phyloP scores from a whole-genome alignment of 441 rosid species.

The Corymbia citriodora region DNA sequence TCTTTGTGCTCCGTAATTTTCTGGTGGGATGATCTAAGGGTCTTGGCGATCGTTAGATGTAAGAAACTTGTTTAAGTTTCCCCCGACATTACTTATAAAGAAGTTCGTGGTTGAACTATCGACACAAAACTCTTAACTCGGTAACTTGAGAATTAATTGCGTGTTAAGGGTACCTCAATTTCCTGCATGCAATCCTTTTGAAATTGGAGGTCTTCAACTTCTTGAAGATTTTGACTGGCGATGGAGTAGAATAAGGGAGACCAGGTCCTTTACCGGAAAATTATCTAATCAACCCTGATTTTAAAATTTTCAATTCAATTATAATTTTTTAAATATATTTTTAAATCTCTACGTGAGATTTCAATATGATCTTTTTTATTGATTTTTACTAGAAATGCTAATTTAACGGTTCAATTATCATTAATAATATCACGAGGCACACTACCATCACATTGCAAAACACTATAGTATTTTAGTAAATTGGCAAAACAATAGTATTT shows the following conservation, averaged over 20 bases:
- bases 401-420: too few species aligned
- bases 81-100: not conserved
- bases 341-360: rapidly evolving
- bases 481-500: rapidly evolving
- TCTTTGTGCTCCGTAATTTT: not conserved
- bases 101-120: not conserved
- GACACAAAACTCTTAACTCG: not conserved
- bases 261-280: not conserved
- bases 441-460: rapidly evolving
- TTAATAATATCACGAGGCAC: too few species aligned
- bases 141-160: not conserved
- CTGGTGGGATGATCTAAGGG: not conserved
- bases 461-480: rapidly evolving
- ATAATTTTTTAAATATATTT: not conserved
- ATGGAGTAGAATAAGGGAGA: not conserved
- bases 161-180: not conserved
- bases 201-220: not conserved
- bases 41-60: not conserved
- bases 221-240: not conserved
- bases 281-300: not conserved
- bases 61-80: not conserved
- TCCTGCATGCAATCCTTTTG: not conserved
- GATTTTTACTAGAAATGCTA: not conserved
- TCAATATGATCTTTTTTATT: not conserved
- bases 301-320: rapidly evolving